Conservation (phyloP, 164 flowering plant genomes). For the Berberis thunbergii region DNA sequence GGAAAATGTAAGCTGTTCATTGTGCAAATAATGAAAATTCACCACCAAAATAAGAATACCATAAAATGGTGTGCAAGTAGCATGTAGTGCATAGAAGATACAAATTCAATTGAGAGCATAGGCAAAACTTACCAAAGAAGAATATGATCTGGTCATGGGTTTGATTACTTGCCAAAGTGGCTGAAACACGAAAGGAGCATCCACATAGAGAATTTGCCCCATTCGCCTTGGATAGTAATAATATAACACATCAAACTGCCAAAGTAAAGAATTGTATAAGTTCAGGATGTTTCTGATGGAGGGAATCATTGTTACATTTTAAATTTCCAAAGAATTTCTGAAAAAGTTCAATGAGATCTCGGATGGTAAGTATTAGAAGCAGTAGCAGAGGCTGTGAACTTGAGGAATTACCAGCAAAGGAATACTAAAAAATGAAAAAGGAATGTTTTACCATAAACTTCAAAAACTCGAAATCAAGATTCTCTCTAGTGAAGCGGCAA, state of each 20-base stretch:
- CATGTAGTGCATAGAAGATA: neutral
- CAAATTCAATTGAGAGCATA: neutral
- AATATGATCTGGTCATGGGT: slow-evolving; percentile 71
- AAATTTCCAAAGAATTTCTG: neutral
- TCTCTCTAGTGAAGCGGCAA: slow-evolving; percentile 54
- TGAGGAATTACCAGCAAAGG: neutral
- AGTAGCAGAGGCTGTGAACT: neutral
- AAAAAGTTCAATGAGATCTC: neutral
- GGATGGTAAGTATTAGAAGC: neutral
- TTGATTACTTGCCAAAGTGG: slow-evolving; percentile 78
- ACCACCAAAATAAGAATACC: neutral
- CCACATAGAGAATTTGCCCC: slow-evolving; percentile 77
- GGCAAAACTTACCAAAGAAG: slow-evolving; percentile 56
- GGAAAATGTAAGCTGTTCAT: neutral
- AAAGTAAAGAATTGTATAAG: slow-evolving; percentile 3
- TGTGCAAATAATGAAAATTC: neutral
- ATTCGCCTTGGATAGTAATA: slow-evolving; percentile 74
- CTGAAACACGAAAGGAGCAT: slow-evolving; percentile 72
- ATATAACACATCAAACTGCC: slow-evolving; percentile 86
- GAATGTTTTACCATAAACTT: slow-evolving; percentile 62
- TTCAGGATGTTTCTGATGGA: neutral
- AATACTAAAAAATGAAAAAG: neutral
- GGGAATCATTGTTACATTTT: neutral
- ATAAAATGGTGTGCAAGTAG: neutral
- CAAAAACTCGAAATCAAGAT: slow-evolving; percentile 68